Base-by-base conservation (phyloP, 192 early-diverging fungal genomes). In the Dissophora globulifera region DNA sequence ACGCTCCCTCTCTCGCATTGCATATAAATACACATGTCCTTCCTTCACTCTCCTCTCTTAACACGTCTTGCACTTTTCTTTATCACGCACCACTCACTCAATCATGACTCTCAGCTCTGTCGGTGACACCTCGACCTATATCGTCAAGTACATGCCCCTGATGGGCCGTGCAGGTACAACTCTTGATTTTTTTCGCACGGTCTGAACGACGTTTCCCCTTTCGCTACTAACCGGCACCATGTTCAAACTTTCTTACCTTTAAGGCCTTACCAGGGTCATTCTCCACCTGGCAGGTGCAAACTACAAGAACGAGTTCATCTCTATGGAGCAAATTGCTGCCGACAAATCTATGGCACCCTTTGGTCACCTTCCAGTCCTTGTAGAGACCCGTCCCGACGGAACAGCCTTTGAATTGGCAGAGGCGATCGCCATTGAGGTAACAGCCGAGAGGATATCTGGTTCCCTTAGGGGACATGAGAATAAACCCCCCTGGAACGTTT, bases 111-210 rank as follows among this genome's bases (percentile, higher is more conserved):
- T 13, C n/a, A n/a, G n/a, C n/a, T n/a, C n/a, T n/a, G n/a, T n/a
- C n/a, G n/a, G n/a, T n/a, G 66, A 49, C 20, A 23, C 47, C 17
- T 72, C 69, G 16, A 72, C 54, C 16, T 72, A 56, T 35, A 33
- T 72, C 46, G 54, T 72, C 69, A 74, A 74, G 62, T 74, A 74
- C 31, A 56, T 74, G 62, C 40, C 47, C 32, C 33, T 65, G 2
- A 65, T 64, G 32, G 70, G 70, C 19, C 61, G 70, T 22, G 61
- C 70, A 8, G 70, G 70, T 74, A 65, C 22, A 25, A 4, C 30
- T n/a, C 30, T 13, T 20, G 52, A 10, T 54, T 17, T 35, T 6
- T 38, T 9, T 54, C 32, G 1, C 10, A 16, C 13, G 12, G 10
- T 0, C 23, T n/a, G n/a, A n/a, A n/a, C n/a, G n/a, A n/a, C n/a